These are phyloP conservation scores for Hyphodiscus hymeniophilus DNA, from an alignment of 495 filamentous ascomycete genomes.

Conservation along the genomic window DNA sequence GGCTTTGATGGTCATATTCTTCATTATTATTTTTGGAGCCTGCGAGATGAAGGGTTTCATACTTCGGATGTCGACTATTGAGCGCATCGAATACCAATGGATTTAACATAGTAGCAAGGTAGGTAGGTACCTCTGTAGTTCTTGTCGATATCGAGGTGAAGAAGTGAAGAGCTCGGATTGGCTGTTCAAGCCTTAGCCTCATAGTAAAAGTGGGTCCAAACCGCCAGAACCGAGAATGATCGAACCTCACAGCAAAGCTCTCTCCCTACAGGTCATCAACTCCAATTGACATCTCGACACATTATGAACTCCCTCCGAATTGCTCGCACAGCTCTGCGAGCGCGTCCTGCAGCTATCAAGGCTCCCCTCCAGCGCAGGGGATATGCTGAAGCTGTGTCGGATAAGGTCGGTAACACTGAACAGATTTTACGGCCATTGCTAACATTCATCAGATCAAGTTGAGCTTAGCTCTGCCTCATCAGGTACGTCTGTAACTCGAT, in stretches of 20 bases:
- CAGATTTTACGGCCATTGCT: constrained; percentile 22
- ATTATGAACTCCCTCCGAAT: constrained; percentile 89
- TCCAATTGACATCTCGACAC: constrained; percentile 43
- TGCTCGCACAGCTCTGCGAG: constrained; percentile 76
- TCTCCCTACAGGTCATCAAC: constrained; percentile 11
- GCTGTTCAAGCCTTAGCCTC: no score
- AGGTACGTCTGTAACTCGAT: constrained; percentile 56
- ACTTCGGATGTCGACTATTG: no score
- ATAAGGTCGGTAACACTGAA: constrained; percentile 43
- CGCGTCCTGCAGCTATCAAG: constrained; percentile 60
- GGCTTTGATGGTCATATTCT: no score
- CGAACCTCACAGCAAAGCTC: constrained; percentile 12
- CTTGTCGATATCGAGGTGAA: no score
- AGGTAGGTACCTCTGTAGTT: no score
- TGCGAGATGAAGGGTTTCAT: no score
- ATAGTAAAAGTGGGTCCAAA: no score
- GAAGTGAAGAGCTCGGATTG: no score
- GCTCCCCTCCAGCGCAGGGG: constrained; percentile 70
- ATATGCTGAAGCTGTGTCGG: constrained; percentile 89
- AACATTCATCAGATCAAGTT: constrained; percentile 70
- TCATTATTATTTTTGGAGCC: no score
- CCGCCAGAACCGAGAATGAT: neutral
- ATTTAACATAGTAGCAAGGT: no score
- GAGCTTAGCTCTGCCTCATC: constrained; percentile 92
- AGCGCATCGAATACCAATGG: no score